phyloP scores from a whole-genome alignment of 2,329 filamentous ascomycete genomes.

The Fusarium oligoseptatum region DNA sequence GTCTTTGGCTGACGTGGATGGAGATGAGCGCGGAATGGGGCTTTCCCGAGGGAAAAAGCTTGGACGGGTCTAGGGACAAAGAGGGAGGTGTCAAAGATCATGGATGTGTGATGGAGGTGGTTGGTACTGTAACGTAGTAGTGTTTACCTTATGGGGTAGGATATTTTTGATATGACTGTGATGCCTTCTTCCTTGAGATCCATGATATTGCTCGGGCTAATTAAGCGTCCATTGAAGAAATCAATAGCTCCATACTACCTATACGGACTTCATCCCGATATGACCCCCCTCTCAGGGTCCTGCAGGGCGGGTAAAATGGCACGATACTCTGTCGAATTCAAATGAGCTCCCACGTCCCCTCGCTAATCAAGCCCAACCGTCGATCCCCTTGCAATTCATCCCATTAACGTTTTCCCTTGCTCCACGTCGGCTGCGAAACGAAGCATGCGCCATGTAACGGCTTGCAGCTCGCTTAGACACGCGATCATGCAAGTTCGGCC shows the following conservation, averaged over 20 bases:
- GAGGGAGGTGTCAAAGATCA: slow-evolving; percentile 10
- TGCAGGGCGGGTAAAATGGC: slow-evolving; percentile 1
- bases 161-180: neutral
- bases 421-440: slow-evolving; percentile 46
- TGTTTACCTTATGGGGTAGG: neutral
- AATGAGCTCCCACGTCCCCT: neutral
- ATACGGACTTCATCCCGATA: neutral
- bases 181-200: neutral
- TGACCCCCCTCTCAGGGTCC: neutral
- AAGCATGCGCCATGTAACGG: slow-evolving; percentile 35
- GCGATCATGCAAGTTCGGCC: slow-evolving; percentile 1
- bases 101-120: neutral
- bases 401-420: neutral
- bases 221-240: neutral
- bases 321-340: neutral
- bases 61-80: slow-evolving; percentile 5
- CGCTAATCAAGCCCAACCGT: slow-evolving; percentile 30
- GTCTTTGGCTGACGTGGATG: slow-evolving; percentile 25
- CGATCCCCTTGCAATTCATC: slow-evolving; percentile 15
- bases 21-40: slow-evolving; percentile 23
- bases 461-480: slow-evolving; percentile 31
- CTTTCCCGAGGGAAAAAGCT: slow-evolving; percentile 19
- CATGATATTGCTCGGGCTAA: neutral
- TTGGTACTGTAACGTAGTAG: neutral
- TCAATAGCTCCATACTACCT: neutral